Percentiles rank a stretch among this genome's conserved stretches.
Conservation (phyloP, 176 grass and related monocot species). For the Avena sativa region DNA sequence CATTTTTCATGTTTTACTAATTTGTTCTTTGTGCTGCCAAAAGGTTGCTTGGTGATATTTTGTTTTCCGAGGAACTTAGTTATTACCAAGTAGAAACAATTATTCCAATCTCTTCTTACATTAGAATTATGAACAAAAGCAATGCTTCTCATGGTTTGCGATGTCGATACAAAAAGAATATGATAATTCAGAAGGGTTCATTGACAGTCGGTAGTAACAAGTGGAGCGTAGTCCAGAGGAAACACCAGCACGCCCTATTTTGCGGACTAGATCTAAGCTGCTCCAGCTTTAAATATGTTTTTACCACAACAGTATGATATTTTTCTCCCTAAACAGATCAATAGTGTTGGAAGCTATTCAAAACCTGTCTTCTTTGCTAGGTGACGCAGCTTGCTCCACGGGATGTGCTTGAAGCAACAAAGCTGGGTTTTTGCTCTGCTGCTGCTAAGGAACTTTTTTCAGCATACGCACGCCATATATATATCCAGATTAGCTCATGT, state of each 20-base stretch:
- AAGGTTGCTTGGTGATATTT: neutral
- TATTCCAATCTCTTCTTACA: neutral
- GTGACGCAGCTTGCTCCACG: neutral
- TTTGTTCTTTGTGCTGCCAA: neutral
- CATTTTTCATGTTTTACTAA: slow-evolving; percentile 1
- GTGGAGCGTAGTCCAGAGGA: neutral
- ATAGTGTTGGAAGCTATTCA: neutral
- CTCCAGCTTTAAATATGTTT: neutral
- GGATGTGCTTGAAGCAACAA: neutral
- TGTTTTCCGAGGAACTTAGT: neutral
- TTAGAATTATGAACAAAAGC: neutral
- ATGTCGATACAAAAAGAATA: neutral
- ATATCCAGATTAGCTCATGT: neutral
- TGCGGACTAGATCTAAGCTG: neutral
- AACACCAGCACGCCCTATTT: neutral
- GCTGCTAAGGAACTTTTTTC: neutral
- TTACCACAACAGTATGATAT: neutral
- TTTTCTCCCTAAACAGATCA: neutral
- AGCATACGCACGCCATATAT: neutral
- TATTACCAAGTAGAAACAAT: neutral
- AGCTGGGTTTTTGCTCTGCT: neutral
- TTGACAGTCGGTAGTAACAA: neutral
- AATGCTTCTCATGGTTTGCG: neutral
- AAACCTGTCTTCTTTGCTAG: neutral
- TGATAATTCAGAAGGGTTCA: neutral